Evolutionary conservation across 2,329 filamentous ascomycete species (phyloP), one percentile per base, ranked within the genome.

Genomic region (Diaporthe ampelina): DNA sequence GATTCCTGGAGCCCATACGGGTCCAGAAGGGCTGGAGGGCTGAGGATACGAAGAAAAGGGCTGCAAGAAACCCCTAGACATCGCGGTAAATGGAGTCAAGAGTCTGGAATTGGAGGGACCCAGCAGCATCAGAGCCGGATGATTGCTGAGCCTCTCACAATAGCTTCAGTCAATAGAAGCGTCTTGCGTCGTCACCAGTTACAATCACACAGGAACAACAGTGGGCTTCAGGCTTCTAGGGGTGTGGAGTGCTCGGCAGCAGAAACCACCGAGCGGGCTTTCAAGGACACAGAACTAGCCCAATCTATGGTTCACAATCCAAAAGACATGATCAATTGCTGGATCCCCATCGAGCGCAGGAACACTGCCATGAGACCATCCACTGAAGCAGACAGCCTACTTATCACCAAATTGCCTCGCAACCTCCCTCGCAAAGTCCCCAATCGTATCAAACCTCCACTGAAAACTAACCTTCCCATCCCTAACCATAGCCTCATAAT

Each of bases 1-100:
- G 92, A 0, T 94, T 93, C 78, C 77, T 94, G 78, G 85, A 86
- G 79, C 87, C 88, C 5, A 86, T 94, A 70, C 83, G 84, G 73
- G 81, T 84, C 0, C 82, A 85, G 9, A 82, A 79, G 57, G 88
- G 88, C 0, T 90, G 88, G 88, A 81, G 86, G 54, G 84, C 81
- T 1, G 82, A 80, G 45, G 84, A 86, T 68, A 70, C 43, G 37
- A 75, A 63, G 77, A 76, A 71, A 77, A 76, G 73, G 72, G 74
- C 70, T 3, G 26, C 19, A 24, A 71, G 17, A n/a, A 65, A 19
- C 21, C 24, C 59, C 35, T 56, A 43, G 35, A 52, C 19, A 48
- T 61, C 43, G 40, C 37, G 35, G 5, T 54, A 37, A 45, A 29
- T n/a, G 21, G 24, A 63, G 5, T 15, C 35, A 26, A 11, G n/a